Evolutionary conservation across 495 filamentous ascomycete species (phyloP).

Genomic region (Hypoxylon fragiforme): DNA sequence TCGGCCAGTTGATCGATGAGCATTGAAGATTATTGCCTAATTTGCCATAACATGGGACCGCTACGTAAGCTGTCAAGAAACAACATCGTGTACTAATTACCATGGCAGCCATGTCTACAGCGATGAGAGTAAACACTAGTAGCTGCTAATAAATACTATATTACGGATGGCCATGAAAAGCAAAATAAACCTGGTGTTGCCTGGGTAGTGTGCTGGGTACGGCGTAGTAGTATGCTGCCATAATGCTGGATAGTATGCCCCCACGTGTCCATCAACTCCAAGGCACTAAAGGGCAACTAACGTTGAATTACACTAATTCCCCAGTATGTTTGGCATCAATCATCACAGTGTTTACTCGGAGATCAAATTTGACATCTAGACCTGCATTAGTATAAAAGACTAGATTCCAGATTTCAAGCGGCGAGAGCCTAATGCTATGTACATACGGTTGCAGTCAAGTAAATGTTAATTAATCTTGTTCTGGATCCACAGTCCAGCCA

Average conservation of each 20-base stretch:
- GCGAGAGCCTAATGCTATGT: neutral
- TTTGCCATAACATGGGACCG: neutral
- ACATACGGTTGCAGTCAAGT: no score
- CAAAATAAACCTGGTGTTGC: no score
- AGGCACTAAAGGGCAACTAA: no score
- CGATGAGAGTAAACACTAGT: no score
- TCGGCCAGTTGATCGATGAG: conserved; percentile 12
- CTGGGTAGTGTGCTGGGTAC: neutral
- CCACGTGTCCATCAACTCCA: conserved; percentile 7
- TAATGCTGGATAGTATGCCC: neutral
- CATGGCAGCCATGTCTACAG: neutral
- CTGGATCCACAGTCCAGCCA: conserved; percentile 28
- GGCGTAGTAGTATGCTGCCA: neutral
- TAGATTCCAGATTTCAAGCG: neutral
- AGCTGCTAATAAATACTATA: no score
- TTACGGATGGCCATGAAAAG: no score
- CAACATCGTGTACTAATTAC: neutral
- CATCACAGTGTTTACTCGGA: neutral
- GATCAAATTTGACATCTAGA: conserved; percentile 8
- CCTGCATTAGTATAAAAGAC: neutral
- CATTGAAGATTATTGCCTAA: conserved; percentile 23
- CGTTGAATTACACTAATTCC: neutral
- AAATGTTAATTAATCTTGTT: conserved; percentile 28
- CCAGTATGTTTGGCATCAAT: neutral
- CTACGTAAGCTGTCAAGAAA: conserved; percentile 1